A percentile compares a stretch with the other conserved stretches of the same genome.
Conservation (phyloP, 306 rosid species). For the Begonia peltatifolia region DNA sequence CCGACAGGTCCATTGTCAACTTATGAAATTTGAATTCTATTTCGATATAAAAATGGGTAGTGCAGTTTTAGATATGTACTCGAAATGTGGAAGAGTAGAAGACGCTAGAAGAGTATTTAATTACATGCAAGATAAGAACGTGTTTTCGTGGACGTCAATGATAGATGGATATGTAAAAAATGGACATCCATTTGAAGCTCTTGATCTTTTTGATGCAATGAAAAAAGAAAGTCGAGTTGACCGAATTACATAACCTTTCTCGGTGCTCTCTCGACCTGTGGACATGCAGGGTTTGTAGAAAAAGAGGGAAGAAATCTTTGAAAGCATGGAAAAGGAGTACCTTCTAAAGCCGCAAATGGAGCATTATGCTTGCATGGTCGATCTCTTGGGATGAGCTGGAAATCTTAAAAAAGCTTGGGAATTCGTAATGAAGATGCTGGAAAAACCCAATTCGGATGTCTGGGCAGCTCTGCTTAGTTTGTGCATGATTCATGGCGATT, state of each 20-base stretch:
- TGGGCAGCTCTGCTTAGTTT: slow-evolving; percentile 91
- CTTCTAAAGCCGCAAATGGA: slow-evolving; percentile 61
- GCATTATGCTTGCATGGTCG: slow-evolving; percentile 87
- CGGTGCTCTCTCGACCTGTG: slow-evolving; percentile 74
- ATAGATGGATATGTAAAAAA: slow-evolving; percentile 91
- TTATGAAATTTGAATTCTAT: slow-evolving; percentile 46
- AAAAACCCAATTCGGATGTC: slow-evolving; percentile 68
- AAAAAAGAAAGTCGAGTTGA: slow-evolving; percentile 18
- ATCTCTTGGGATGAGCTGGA: slow-evolving; percentile 84
- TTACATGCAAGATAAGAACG: slow-evolving; percentile 55
- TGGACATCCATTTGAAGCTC: slow-evolving; percentile 58
- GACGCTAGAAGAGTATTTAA: slow-evolving; percentile 58
- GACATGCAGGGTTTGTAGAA: slow-evolving; percentile 74
- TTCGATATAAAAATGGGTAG: slow-evolving; percentile 52
- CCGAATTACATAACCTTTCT: slow-evolving; percentile 79
- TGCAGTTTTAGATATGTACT: slow-evolving; percentile 77
- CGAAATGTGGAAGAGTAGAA: slow-evolving; percentile 59
- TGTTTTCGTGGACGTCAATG: slow-evolving; percentile 92
- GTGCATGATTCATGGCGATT: slow-evolving; percentile 55
- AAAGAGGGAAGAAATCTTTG: slow-evolving; percentile 54
- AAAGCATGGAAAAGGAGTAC: slow-evolving; percentile 51
- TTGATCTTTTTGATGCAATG: slow-evolving; percentile 49
- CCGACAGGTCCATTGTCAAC: slow-evolving; percentile 64
- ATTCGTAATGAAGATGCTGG: slow-evolving; percentile 49
- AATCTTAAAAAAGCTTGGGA: slow-evolving; percentile 57